A percentile compares a stretch with the other conserved stretches of the same genome.
These are phyloP conservation scores for Rhynchosporium secalis DNA, from an alignment of 2,329 filamentous ascomycete species.

Conservation along the genomic window DNA sequence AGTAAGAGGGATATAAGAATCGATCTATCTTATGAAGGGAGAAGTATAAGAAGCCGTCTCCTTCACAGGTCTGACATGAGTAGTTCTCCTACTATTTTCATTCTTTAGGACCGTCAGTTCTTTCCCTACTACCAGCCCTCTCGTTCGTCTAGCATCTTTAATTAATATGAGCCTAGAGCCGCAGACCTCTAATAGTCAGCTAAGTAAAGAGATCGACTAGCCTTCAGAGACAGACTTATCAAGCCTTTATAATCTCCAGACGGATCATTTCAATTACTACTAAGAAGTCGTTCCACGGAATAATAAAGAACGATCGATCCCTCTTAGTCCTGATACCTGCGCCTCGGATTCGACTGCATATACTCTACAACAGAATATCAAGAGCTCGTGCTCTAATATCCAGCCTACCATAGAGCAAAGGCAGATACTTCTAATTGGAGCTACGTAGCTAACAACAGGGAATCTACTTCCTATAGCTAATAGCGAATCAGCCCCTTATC, in stretches of 20 bases:
- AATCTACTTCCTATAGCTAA: neutral
- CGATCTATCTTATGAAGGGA: constrained; percentile 9
- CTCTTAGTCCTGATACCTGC: constrained; percentile 9
- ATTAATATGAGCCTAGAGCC: constrained; percentile 14
- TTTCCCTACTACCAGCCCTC: no score
- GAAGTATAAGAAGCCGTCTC: constrained; percentile 18
- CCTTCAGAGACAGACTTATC: constrained; percentile 6
- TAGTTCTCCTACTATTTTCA: constrained; percentile 11
- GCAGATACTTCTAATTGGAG: neutral
- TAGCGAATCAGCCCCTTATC: no score
- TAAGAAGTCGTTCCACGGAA: constrained; percentile 5
- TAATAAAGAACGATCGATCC: neutral
- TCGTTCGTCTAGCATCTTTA: constrained; percentile 9
- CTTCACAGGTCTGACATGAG: constrained; percentile 9
- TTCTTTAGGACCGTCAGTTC: constrained; percentile 11
- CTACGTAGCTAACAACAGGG: constrained; percentile 3
- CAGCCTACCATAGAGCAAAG: neutral
- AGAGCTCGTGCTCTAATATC: constrained; percentile 1
- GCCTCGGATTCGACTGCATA: constrained; percentile 7
- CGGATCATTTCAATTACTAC: no score
- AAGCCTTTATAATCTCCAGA: no score
- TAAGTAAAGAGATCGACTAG: constrained; percentile 11
- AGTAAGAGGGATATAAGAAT: constrained; percentile 10
- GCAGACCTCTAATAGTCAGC: constrained; percentile 8
- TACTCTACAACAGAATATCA: constrained; percentile 3